Base-by-base conservation (phyloP, 768 basidiomycete genomes). In the Leccinum pellstonianum region DNA sequence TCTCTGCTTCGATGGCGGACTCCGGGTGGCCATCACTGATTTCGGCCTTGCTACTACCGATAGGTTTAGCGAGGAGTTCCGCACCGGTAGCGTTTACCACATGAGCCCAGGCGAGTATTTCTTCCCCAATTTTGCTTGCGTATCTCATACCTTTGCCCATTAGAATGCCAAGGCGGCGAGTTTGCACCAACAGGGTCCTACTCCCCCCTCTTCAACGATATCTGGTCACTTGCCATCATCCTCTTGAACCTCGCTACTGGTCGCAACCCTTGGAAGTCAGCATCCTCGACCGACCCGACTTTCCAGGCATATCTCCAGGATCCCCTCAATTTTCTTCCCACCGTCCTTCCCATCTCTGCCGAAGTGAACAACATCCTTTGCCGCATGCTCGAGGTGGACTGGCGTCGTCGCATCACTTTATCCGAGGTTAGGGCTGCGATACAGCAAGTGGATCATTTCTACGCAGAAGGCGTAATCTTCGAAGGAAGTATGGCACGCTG, bases 41-140 rank as follows among this genome's bases (percentile, higher is more conserved):
- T 98, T 98, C 73, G 96, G 96, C 23, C 83, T 98, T 7, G 90
- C 95, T 3, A 97, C 95, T 5, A 90, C 89, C 21, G 93, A 96
- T 63, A 84, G 83, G 69, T 79, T 84, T 57, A 94, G 92, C 67
- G 83, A 83, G 56, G 95, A 98, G 73, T 93, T 95, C 75, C 86
- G 92, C 54, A 97, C 95, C 37, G 95, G 95, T n/a, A 95, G 92
- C 67, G 86, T 95, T n/a, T 97, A 94, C 75, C 96, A 97, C 76
- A 95, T 98, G 90, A 95, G 93, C 69, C 95, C 95, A 75, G 93
- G 91, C 86, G 74, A 53, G 82, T 73, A 57, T 51, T 50, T 47
- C 56, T 27, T 27, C 17, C 27, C 62, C 59, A 56, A 55, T 47
- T 55, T 61, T 17, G 17, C 63, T 59, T 35, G 54, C 54, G 43